Base-by-base conservation (phyloP, 345 rosid species). In the Hibiscus trionum region DNA sequence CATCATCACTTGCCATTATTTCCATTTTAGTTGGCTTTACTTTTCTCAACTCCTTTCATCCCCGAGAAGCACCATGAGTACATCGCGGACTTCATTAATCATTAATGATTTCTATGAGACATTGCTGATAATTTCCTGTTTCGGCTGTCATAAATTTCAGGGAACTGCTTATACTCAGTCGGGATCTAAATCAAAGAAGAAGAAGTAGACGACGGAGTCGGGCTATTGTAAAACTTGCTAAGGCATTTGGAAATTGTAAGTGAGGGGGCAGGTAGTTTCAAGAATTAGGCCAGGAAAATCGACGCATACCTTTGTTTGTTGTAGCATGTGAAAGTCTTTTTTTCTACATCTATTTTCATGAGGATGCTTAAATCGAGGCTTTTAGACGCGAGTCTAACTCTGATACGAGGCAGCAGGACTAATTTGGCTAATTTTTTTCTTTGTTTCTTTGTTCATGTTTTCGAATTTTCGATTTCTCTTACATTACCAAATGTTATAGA, bases 141-240 rank as follows among this genome's bases (percentile, higher is more conserved):
- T 3, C 61, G 39, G 47, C 33, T 39, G 65, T 16, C 7, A 10
- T 62, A 29, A 11, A 70, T 55, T 60, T 52, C 83, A 93, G 97
- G 97, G 98, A 75, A 91, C 98, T 63, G 85, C 96, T 8, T 86
- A 79, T 67, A 77, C 87, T 16, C 85, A 71, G 78, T 82, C 79
- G 16, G 71, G 73, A 24, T 80, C 93, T 83, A 91, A 91, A 82
- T 82, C 84, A 37, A 93, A 89, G 85, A 93, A 88, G 89, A 90
- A 91, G 88, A 89, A 93, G 86, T 86, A 85, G 84, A 80, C 10
- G 47, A 5, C 12, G 7, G 9, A 57, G 72, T 73, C 72, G 33
- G 72, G 37, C 69, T 27, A 74, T 24, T 82, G 82, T 78, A 79
- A 70, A 80, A 76, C 68, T 69, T 66, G 24, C 76, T 74, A 2